A percentile compares a stretch with the other conserved stretches of the same genome.
Evolutionary conservation across 108 stramenopile genomes (phyloP).

Genomic region (Fistulifera solaris): DNA sequence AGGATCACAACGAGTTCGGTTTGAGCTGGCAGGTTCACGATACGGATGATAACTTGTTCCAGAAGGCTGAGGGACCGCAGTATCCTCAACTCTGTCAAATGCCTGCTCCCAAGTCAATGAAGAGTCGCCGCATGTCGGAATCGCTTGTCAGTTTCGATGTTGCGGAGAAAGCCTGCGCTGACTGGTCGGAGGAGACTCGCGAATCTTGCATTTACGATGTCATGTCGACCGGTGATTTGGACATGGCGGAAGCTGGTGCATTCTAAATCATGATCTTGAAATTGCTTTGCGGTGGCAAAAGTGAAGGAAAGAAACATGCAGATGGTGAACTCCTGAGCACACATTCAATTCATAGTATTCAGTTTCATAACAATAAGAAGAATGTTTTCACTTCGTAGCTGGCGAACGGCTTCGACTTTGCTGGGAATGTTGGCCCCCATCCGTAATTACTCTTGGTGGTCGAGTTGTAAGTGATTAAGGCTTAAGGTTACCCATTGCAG

Average conservation of each 20-base stretch:
- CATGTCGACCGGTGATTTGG: slow-evolving; percentile 13
- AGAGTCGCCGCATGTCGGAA: slow-evolving; percentile 4
- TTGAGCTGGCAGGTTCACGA: slow-evolving; percentile 5
- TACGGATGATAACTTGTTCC: slow-evolving; percentile 3
- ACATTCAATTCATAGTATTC: too few relatives aligned
- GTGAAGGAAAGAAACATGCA: too few relatives aligned
- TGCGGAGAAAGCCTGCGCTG: slow-evolving; percentile 9
- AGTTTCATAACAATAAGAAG: too few relatives aligned
- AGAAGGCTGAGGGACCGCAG: background rate
- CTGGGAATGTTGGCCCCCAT: too few relatives aligned
- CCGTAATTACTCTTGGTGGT: too few relatives aligned
- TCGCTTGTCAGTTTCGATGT: background rate
- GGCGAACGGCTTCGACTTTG: too few relatives aligned
- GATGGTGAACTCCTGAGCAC: too few relatives aligned
- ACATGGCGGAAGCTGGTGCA: slow-evolving; percentile 2
- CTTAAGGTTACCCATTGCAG: too few relatives aligned
- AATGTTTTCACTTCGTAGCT: too few relatives aligned
- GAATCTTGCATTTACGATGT: slow-evolving; percentile 12
- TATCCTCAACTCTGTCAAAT: slow-evolving; percentile 5
- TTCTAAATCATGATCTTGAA: too few relatives aligned
- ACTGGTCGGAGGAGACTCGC: background rate
- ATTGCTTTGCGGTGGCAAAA: too few relatives aligned
- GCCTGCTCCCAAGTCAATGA: background rate
- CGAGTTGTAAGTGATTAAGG: too few relatives aligned
- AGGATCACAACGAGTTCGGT: slow-evolving; percentile 10